Percentiles rank a stretch among this genome's conserved stretches.
Conservation (phyloP, 164 flowering plant species). For the Tinospora cordifolia region DNA sequence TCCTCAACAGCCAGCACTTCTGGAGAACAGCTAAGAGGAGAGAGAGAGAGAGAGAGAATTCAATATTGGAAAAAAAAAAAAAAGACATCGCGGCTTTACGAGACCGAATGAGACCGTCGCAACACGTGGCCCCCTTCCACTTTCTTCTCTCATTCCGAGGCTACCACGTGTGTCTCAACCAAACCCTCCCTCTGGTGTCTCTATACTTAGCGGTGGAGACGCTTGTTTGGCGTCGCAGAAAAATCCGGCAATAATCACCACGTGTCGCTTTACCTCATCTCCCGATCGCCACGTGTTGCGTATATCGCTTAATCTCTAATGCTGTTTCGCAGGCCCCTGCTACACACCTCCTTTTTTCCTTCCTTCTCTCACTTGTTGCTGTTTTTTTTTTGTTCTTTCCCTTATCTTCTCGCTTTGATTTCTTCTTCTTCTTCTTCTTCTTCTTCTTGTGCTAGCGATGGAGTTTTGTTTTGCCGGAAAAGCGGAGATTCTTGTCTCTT, state of each 20-base stretch:
- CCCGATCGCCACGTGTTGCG: constrained; percentile 10
- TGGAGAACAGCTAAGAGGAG: constrained; percentile 25
- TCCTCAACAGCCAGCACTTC: constrained; percentile 8
- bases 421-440: not conserved
- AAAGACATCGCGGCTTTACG: constrained; percentile 19
- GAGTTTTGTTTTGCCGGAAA: not conserved
- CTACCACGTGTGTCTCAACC: constrained; percentile 15
- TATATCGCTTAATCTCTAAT: not conserved
- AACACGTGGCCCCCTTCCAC: constrained; percentile 15
- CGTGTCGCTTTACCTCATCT: constrained; percentile 10
- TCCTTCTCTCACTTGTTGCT: not conserved
- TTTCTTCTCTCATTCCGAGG: not conserved
- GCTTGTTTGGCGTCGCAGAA: constrained; percentile 21
- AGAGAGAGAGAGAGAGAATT: constrained; percentile 15
- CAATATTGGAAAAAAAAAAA: not conserved
- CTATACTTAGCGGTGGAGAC: constrained; percentile 20
- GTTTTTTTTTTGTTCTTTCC: not conserved
- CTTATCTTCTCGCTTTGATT: not conserved
- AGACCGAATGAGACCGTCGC: constrained; percentile 2
- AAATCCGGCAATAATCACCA: constrained; percentile 11
- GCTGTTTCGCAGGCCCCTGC: constrained; percentile 9
- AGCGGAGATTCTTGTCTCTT: not conserved
- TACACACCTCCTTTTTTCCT: not conserved
- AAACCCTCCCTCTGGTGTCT: not conserved
- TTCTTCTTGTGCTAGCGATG: not conserved